Conservation (phyloP, 495 filamentous ascomycete genomes). For the Penicillium pancosmium region DNA sequence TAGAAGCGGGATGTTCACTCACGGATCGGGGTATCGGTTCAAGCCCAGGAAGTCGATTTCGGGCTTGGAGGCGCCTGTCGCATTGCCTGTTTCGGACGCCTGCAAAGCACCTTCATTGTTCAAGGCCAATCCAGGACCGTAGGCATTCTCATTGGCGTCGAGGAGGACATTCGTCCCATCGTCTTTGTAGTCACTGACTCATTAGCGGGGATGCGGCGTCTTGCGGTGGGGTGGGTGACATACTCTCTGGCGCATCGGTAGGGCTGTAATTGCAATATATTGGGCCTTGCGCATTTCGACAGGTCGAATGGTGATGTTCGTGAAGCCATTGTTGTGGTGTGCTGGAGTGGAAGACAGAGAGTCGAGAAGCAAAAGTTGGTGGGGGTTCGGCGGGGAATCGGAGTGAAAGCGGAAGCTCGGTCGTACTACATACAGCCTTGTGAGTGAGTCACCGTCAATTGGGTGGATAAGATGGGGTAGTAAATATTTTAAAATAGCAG, state of each 20-base stretch:
- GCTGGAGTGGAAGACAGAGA: conserved; percentile 6
- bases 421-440: neutral
- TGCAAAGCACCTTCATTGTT: conserved; percentile 49
- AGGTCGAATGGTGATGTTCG: conserved; percentile 66
- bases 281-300: conserved; percentile 77
- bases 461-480: no score
- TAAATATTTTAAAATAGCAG: no score
- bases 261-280: conserved; percentile 79
- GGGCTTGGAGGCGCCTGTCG: conserved; percentile 41
- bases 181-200: conserved; percentile 92
- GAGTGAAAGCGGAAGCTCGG: conserved; percentile 18
- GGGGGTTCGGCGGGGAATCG: conserved; percentile 28
- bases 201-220: conserved; percentile 34
- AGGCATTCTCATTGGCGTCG: conserved; percentile 98
- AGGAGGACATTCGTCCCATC: conserved; percentile 95
- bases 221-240: conserved; percentile 30
- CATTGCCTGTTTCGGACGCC: conserved; percentile 34
- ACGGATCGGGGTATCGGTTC: conserved; percentile 96
- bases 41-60: conserved; percentile 74
- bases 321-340: conserved; percentile 40
- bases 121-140: conserved; percentile 71
- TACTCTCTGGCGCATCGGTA: conserved; percentile 86
- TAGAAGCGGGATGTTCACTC: conserved; percentile 27
- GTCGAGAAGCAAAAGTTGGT: conserved; percentile 21
- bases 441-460: no score